Conservation (phyloP, 2,329 filamentous ascomycete genomes). For the Paracamarosporium sp. region DNA sequence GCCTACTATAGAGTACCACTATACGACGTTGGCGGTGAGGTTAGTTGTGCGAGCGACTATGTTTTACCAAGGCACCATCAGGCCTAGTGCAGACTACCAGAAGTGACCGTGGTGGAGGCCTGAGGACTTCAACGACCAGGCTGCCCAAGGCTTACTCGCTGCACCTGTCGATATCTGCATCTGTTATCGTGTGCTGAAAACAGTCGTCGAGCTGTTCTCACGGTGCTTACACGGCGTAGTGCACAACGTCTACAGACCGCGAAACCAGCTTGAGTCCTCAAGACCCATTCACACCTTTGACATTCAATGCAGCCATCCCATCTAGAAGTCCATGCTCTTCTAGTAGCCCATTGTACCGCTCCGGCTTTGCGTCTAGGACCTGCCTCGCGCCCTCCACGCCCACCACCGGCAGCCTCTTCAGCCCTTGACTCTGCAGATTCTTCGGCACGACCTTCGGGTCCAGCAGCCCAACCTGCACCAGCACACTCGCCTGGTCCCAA, state of each 20-base stretch:
- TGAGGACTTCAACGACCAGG: neutral
- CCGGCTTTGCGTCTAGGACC: constrained; percentile 48
- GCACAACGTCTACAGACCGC: neutral
- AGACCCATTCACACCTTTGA: constrained; percentile 17
- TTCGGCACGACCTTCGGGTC: constrained; percentile 61
- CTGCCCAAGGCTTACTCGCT: too few relatives aligned
- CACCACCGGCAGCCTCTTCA: constrained; percentile 49
- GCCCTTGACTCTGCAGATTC: constrained; percentile 44
- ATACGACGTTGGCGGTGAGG: neutral
- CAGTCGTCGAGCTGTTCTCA: too few relatives aligned
- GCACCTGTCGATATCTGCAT: too few relatives aligned
- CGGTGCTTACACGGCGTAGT: neutral
- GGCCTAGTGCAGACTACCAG: too few relatives aligned
- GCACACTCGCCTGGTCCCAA: constrained; percentile 66
- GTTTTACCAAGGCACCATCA: too few relatives aligned
- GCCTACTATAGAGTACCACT: neutral
- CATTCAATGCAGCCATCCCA: constrained; percentile 14
- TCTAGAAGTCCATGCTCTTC: constrained; percentile 43
- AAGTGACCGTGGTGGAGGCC: too few relatives aligned
- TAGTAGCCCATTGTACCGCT: constrained; percentile 51
- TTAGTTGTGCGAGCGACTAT: too few relatives aligned
- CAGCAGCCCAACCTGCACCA: constrained; percentile 63
- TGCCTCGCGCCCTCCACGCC: constrained; percentile 52
- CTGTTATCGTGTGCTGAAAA: too few relatives aligned
- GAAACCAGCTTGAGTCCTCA: neutral